Base-by-base conservation (phyloP, 257 asterid genomes). In the Catharanthus roseus region DNA sequence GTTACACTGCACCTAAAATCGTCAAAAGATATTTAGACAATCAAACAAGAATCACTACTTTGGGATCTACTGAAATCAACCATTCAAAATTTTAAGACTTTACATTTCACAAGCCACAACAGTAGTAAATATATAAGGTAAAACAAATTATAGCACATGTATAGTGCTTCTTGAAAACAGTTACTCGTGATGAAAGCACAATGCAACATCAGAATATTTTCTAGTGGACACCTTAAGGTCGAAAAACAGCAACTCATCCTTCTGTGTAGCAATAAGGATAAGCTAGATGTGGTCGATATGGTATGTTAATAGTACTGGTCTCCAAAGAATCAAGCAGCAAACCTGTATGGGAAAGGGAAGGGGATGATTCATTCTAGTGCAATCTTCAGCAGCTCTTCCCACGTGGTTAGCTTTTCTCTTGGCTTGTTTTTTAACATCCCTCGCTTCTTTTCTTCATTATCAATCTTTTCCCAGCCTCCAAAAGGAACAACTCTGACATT, bases 341-440 rank as follows among this genome's bases (percentile, higher is more conserved):
- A 66, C 49, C 49, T 28, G 55, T n/a, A 38, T 4, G 0, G 18
- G 38, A 26, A 34, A 41, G 19, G 3, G 28, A 49, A 16, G 55
- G 23, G 24, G 55, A 13, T 49, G 24, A 49, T 38, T 36, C 44
- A 28, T 41, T 55, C 26, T 34, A 55, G 74, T 50, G 86, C 90
- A 72, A 84, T 87, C 63, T 77, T 72, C 44, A 87, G 78, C 71
- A 93, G 82, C 81, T 93, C 96, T 29, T 80, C 83, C 97, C 97
- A 90, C 6, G 87, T 74, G 26, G 95, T 45, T 41, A 93, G 81
- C 75, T 88, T 93, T 71, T 91, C 96, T 67, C 96, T 77, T 2
- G 92, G 91, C 81, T 85, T 86, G 77, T 76, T 82, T 71, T 75
- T 86, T 81, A 80, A 72, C 72, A 75, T 66, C 44, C 91, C 96